Conservation (phyloP, 805 yeast species). For the Lipomyces spencermartinsiae region DNA sequence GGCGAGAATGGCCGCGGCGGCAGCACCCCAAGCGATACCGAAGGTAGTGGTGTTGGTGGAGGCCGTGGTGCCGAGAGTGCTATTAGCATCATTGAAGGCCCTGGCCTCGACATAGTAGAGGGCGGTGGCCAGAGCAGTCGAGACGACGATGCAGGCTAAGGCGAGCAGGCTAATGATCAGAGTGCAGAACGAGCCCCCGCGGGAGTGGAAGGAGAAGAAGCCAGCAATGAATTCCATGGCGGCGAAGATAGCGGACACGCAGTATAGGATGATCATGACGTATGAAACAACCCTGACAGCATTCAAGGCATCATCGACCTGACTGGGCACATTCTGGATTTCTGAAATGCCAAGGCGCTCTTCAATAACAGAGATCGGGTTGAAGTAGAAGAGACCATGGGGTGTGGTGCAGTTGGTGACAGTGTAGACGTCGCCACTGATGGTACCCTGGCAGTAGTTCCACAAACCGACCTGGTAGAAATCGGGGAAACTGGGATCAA, state of each 20-base stretch:
- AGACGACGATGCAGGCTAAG: constrained; percentile 50
- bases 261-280: constrained; percentile 64
- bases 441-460: constrained; percentile 64
- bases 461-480: constrained; percentile 64
- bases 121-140: constrained; percentile 69
- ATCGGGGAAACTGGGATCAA: constrained; percentile 52
- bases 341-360: constrained; percentile 39
- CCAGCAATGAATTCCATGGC: constrained; percentile 50
- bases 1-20: constrained; percentile 55
- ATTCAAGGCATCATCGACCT: constrained; percentile 62
- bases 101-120: constrained; percentile 57
- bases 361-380: constrained; percentile 53
- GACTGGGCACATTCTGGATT: constrained; percentile 44
- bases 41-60: constrained; percentile 57
- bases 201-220: constrained; percentile 55
- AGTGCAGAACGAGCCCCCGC: constrained; percentile 54
- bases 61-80: constrained; percentile 62
- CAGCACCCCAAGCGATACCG: constrained; percentile 70
- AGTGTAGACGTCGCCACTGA: constrained; percentile 40
- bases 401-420: constrained; percentile 62
- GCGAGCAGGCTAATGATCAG: constrained; percentile 51
- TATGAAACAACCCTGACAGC: constrained; percentile 57
- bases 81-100: constrained; percentile 57
- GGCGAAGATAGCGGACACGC: constrained; percentile 55
- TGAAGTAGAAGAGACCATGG: constrained; percentile 60